Evolutionary conservation across 2,329 filamentous ascomycete genomes (phyloP), one percentile per base, ranked within the genome.

Genomic region (Meredithiella fracta): DNA sequence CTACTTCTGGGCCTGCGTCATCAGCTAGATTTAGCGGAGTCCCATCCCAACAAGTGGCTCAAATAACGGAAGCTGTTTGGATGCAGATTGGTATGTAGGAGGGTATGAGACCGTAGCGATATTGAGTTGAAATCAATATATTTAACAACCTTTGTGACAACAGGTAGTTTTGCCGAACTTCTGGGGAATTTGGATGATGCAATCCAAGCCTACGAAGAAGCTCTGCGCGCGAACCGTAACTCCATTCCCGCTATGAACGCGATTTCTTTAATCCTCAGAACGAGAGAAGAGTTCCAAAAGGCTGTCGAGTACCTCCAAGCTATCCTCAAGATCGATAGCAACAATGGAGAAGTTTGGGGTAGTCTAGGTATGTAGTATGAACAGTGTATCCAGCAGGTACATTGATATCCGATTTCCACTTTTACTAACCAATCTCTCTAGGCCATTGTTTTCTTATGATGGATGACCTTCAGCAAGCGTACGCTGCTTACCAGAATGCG

Each of bases 381-480:
- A n/a, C n/a, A n/a, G n/a, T n/a, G n/a, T n/a, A n/a, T n/a, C n/a
- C n/a, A n/a, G n/a, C n/a, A n/a, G n/a, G n/a, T n/a, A n/a, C n/a
- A n/a, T n/a, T n/a, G n/a, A n/a, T n/a, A n/a, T n/a, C n/a, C n/a
- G n/a, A n/a, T n/a, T n/a, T n/a, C n/a, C n/a, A n/a, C n/a, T n/a
- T n/a, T n/a, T n/a, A n/a, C n/a, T n/a, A n/a, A n/a, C n/a, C n/a
- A n/a, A n/a, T n/a, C n/a, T n/a, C n/a, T n/a, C n/a, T 2, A 91
- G 88, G 92, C n/a, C 92, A 97, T 68, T 97, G 92, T 71, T 94
- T 91, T 67, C 75, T 98, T 25, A 98, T 98, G 92, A 94, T 95
- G 79, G 92, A 98, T 65, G 91, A 96, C 64, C 72, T 97, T 34
- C 92, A 97, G 69, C 89, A 97, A 66, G 92, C 92, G 0, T 98